Percentiles rank a stretch among this genome's conserved stretches.
These are phyloP conservation scores for Rubroshorea leprosula DNA, from an alignment of 345 rosid genomes.

Conservation along the genomic window DNA sequence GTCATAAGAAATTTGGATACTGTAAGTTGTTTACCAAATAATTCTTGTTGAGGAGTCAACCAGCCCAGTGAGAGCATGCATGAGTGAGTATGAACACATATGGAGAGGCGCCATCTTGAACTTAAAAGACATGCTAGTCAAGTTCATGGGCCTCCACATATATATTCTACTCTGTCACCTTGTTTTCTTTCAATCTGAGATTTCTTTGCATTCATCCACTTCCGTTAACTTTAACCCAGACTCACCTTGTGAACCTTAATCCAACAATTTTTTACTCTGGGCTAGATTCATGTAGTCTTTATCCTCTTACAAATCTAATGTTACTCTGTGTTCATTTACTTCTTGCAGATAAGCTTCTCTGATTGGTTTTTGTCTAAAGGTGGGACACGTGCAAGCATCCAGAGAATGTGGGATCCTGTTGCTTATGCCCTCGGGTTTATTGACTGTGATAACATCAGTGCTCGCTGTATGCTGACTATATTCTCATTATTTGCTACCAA, in stretches of 20 bases:
- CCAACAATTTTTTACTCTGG: too few species aligned
- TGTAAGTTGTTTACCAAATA: too few species aligned
- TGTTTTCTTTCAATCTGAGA: not conserved
- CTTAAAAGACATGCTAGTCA: too few species aligned
- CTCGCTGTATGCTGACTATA: slow-evolving; percentile 98
- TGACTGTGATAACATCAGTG: slow-evolving; percentile 98
- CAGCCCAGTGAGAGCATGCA: too few species aligned
- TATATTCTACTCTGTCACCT: not conserved
- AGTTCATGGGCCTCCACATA: too few species aligned
- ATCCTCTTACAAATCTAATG: not conserved
- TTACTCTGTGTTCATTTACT: not conserved
- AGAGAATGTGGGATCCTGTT: slow-evolving; percentile 99
- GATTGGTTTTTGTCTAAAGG: slow-evolving; percentile 98
- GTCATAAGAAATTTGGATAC: slow-evolving; percentile 84
- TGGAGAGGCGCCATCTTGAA: too few species aligned
- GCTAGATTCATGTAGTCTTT: too few species aligned
- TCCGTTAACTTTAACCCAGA: too few species aligned
- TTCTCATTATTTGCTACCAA: slow-evolving; percentile 96
- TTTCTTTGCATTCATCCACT: not conserved
- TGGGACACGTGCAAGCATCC: slow-evolving; percentile 80
- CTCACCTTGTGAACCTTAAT: too few species aligned
- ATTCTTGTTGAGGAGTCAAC: too few species aligned
- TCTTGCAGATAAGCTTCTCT: slow-evolving; percentile 88
- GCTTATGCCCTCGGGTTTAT: slow-evolving; percentile 99
- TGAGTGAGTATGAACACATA: too few species aligned